Evolutionary conservation across 177 flowering plant genomes (phyloP).

Genomic region (Vitis hybrid): DNA sequence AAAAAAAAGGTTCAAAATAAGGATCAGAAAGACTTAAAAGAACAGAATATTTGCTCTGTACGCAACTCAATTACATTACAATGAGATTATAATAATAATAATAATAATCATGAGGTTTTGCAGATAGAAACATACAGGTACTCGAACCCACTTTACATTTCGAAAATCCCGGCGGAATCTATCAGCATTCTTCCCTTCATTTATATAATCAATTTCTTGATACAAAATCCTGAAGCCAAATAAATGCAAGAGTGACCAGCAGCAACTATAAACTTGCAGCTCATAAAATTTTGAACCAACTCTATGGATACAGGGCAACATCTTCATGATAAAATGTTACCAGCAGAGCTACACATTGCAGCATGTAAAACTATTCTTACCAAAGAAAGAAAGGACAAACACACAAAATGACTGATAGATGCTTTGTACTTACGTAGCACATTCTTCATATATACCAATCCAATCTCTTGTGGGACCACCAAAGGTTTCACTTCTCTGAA

Average conservation of each 20-base stretch:
- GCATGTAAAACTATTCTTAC: neutral
- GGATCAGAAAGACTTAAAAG: neutral
- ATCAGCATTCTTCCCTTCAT: constrained; percentile 98
- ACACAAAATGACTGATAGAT: neutral
- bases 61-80: too few relatives aligned
- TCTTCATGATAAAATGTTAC: too few relatives aligned
- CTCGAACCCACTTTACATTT: constrained; percentile 92
- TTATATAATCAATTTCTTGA: constrained; percentile 95
- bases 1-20: neutral
- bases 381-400: neutral
- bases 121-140: constrained; percentile 83
- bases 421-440: constrained; percentile 68
- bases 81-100: neutral
- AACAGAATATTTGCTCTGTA: neutral
- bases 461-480: constrained; percentile 92
- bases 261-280: too few relatives aligned
- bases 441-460: constrained; percentile 94
- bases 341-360: too few relatives aligned
- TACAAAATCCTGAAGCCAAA: constrained; percentile 78
- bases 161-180: constrained; percentile 94
- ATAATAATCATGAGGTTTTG: constrained; percentile 5
- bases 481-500: constrained; percentile 81
- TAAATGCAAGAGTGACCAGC: neutral
- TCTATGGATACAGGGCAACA: too few relatives aligned
- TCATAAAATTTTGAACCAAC: too few relatives aligned